Percentiles rank a stretch among this genome's conserved stretches.
phyloP scores from a whole-genome alignment of 768 basidiomycete genomes.

The Postia placenta region DNA sequence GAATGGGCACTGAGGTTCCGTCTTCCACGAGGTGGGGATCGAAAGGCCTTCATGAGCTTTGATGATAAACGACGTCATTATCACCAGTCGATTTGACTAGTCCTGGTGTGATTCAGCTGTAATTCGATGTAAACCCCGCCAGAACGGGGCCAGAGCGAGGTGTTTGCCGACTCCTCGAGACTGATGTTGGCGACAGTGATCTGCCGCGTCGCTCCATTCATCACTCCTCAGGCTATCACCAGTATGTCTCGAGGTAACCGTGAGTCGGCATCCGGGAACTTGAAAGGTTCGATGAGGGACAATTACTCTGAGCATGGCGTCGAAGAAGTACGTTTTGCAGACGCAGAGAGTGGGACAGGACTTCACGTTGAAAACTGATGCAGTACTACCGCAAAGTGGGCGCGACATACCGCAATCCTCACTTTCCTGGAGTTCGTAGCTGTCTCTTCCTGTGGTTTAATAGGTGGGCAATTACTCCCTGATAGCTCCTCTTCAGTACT shows the following conservation, averaged over 20 bases:
- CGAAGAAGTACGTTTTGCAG: slow-evolving; percentile 38
- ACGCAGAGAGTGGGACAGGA: background rate
- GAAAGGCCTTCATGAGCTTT: slow-evolving; percentile 48
- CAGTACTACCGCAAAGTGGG: slow-evolving; percentile 63
- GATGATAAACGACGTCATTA: slow-evolving; percentile 74
- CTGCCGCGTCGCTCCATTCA: no score
- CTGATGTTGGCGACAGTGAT: no score
- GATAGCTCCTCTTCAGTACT: background rate
- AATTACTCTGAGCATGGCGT: slow-evolving; percentile 52
- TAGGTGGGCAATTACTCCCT: slow-evolving; percentile 26
- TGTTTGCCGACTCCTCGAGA: no score
- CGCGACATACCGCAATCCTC: slow-evolving; percentile 67
- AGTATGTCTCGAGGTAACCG: slow-evolving; percentile 21
- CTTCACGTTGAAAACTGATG: background rate
- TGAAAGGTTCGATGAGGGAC: slow-evolving; percentile 40
- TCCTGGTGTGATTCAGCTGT: no score
- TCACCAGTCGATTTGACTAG: no score
- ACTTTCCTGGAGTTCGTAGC: slow-evolving; percentile 59
- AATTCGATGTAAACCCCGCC: no score
- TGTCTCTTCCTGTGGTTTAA: slow-evolving; percentile 49
- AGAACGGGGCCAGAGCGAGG: no score
- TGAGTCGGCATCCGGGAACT: slow-evolving; percentile 17
- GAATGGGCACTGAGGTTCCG: slow-evolving; percentile 49
- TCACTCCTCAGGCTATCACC: background rate
- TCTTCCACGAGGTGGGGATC: slow-evolving; percentile 42